phyloP scores from a whole-genome alignment of 2,329 filamentous ascomycete species.

The Stenocarpella maydis region DNA sequence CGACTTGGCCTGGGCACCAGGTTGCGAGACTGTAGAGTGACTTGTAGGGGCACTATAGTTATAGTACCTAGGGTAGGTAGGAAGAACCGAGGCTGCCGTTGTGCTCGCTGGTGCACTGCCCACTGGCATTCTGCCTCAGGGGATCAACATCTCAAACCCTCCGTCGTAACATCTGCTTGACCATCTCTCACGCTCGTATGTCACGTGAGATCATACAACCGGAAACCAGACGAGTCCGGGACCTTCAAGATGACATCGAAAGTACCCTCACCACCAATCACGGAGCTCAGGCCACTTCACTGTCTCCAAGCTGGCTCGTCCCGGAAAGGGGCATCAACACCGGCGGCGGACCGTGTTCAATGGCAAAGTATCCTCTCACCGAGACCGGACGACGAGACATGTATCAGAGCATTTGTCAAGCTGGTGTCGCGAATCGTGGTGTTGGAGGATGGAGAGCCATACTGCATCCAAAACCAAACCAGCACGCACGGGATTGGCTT shows the following conservation, averaged over 20 bases:
- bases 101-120: not conserved
- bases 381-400: constrained; percentile 22
- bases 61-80: too few relatives aligned
- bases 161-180: not conserved
- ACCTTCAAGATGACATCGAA: constrained; percentile 24
- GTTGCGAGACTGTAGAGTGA: constrained; percentile 6
- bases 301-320: constrained; percentile 23
- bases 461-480: constrained; percentile 29
- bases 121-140: not conserved
- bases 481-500: constrained; percentile 4
- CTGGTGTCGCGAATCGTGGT: constrained; percentile 33
- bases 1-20: constrained; percentile 1
- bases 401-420: constrained; percentile 31
- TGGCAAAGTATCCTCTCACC: constrained; percentile 30
- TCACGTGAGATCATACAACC: not conserved
- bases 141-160: not conserved
- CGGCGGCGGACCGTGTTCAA: not conserved
- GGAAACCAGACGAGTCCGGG: not conserved
- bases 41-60: constrained; percentile 6
- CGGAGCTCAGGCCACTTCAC: constrained; percentile 37
- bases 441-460: constrained; percentile 31
- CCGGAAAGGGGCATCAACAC: constrained; percentile 3
- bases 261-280: constrained; percentile 33
- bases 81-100: not conserved
- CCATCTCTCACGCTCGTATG: not conserved